A percentile compares a stretch with the other conserved stretches of the same genome.
Conservation (phyloP, 805 yeast genomes). For the Monosporozyma yasuniensis region DNA sequence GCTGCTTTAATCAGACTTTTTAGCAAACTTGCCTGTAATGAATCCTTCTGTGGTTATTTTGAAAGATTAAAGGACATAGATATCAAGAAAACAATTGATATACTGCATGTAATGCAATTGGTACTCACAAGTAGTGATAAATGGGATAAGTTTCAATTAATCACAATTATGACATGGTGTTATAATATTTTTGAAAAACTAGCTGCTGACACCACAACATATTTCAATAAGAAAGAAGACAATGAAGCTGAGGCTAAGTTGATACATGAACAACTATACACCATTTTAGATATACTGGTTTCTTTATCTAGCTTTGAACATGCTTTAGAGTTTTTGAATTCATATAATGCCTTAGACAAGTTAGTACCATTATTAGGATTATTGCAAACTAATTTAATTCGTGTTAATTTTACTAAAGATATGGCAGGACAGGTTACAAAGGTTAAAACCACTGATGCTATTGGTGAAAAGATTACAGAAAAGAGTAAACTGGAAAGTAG, state of each 20-base stretch:
- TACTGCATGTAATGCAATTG: conserved; percentile 23
- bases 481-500: conserved; percentile 17
- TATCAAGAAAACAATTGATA: conserved; percentile 8
- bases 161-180: conserved; percentile 34
- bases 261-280: conserved; percentile 25
- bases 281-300: conserved; percentile 30
- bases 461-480: conserved; percentile 27
- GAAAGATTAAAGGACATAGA: conserved; percentile 8
- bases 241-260: conserved; percentile 11
- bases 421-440: conserved; percentile 17
- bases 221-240: conserved; percentile 18
- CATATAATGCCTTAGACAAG: conserved; percentile 32
- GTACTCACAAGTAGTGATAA: conserved; percentile 30
- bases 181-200: conserved; percentile 26
- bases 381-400: conserved; percentile 30
- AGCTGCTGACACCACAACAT: conserved; percentile 13
- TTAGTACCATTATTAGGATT: conserved; percentile 26
- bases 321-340: conserved; percentile 30
- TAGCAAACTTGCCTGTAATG: conserved; percentile 26
- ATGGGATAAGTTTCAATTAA: conserved; percentile 33
- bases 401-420: conserved; percentile 22
- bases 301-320: conserved; percentile 29
- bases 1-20: conserved; percentile 23
- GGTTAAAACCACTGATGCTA: conserved; percentile 16
- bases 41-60: conserved; percentile 30